phyloP scores from a whole-genome alignment of 2,329 filamentous ascomycete species.

The Trichoderma afroharzianum region DNA sequence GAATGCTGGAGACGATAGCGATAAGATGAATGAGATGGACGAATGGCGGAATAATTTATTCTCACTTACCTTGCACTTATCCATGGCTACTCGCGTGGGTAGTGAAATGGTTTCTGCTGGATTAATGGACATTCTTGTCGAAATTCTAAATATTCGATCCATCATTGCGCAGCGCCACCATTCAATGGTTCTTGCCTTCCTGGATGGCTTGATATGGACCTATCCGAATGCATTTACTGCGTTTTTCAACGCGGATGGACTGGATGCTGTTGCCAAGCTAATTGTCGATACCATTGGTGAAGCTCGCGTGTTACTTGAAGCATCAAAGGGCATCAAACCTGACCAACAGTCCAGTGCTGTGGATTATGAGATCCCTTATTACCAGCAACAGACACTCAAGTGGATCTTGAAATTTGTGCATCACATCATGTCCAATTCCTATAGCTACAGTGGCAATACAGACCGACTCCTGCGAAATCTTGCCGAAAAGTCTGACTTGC shows the following conservation, averaged over 20 bases:
- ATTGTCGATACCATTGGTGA: slow-evolving; percentile 73
- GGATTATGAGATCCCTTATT: slow-evolving; percentile 91
- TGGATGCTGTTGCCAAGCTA: slow-evolving; percentile 87
- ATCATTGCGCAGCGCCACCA: slow-evolving; percentile 78
- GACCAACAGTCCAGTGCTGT: slow-evolving; percentile 73
- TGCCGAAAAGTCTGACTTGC: slow-evolving; percentile 84
- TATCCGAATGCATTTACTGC: slow-evolving; percentile 81
- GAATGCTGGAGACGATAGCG: slow-evolving; percentile 49
- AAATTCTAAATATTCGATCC: slow-evolving; percentile 81
- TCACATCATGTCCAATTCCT: slow-evolving; percentile 83
- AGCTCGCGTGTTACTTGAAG: slow-evolving; percentile 62
- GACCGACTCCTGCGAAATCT: slow-evolving; percentile 88
- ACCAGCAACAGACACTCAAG: slow-evolving; percentile 88
- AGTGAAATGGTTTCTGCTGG: slow-evolving; percentile 85
- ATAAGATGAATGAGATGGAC: slow-evolving; percentile 65
- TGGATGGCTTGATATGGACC: slow-evolving; percentile 83
- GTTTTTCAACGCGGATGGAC: slow-evolving; percentile 75
- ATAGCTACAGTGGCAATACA: slow-evolving; percentile 69
- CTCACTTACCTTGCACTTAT: slow-evolving; percentile 78
- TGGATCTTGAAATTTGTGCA: slow-evolving; percentile 95
- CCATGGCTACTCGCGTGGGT: slow-evolving; percentile 69
- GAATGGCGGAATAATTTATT: slow-evolving; percentile 91
- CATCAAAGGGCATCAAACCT: slow-evolving; percentile 67
- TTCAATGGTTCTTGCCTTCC: slow-evolving; percentile 77
- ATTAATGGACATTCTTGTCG: slow-evolving; percentile 83